Evolutionary conservation across 768 basidiomycete genomes (phyloP).

Genomic region (Russula virescens): DNA sequence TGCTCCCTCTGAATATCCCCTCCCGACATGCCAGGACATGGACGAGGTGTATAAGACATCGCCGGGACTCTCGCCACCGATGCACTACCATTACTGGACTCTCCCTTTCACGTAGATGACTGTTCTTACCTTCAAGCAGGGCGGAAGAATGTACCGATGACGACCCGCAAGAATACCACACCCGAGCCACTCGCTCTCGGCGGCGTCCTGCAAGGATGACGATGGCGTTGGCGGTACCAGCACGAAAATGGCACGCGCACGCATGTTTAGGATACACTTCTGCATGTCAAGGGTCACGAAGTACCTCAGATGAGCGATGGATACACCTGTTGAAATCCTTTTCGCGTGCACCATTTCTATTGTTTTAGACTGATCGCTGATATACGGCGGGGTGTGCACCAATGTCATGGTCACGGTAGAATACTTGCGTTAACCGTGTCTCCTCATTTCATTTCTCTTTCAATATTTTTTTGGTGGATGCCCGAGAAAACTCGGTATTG

Average conservation of each 20-base stretch:
- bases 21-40: conserved; percentile 32
- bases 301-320: conserved; percentile 44
- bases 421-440: conserved; percentile 16
- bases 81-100: conserved; percentile 32
- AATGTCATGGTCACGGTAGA: too few species aligned
- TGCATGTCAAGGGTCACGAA: conserved; percentile 51
- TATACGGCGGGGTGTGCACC: too few species aligned
- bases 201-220: conserved; percentile 68
- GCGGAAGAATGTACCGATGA: conserved; percentile 43
- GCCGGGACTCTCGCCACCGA: conserved; percentile 49
- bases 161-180: conserved; percentile 66
- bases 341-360: background rate
- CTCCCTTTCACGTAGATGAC: conserved; percentile 27
- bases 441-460: conserved; percentile 30
- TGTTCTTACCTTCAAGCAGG: conserved; percentile 24
- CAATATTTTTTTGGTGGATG: too few species aligned
- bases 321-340: conserved; percentile 19
- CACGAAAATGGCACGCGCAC: conserved; percentile 56
- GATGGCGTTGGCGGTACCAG: conserved; percentile 53
- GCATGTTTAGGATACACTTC: conserved; percentile 45
- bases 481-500: too few species aligned
- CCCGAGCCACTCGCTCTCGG: conserved; percentile 62
- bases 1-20: conserved; percentile 19
- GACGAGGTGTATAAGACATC: conserved; percentile 44
- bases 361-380: conserved; percentile 18